These are phyloP conservation scores for Rhodotorula sp. DNA, from an alignment of 1,284 basidiomycete genomes.

Conservation along the genomic window DNA sequence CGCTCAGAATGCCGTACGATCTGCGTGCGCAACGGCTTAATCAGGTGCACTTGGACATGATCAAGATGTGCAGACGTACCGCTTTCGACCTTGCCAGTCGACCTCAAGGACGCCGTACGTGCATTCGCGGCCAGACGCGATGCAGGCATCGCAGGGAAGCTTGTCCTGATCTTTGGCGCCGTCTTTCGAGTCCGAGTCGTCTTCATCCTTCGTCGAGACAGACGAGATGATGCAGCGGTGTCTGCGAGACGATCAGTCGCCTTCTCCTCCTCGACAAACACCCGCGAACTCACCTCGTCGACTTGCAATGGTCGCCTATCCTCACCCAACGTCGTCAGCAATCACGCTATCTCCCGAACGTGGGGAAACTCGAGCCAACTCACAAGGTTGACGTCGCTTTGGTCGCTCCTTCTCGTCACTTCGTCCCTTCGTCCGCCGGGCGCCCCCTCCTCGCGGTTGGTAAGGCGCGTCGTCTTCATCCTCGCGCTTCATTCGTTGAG, in stretches of 20 bases:
- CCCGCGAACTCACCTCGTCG: no score
- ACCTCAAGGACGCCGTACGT: neutral
- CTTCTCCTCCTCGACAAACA: no score
- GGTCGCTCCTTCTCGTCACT: neutral
- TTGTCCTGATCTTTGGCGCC: neutral
- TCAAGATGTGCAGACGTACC: neutral
- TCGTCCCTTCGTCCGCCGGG: neutral
- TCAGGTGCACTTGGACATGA: neutral
- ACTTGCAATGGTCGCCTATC: neutral
- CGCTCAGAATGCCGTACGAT: no score
- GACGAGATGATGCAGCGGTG: neutral
- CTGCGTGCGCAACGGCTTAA: no score
- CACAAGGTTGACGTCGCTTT: neutral
- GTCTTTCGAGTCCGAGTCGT: no score
- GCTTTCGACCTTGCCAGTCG: neutral
- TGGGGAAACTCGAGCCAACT: neutral
- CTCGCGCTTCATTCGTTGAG: neutral
- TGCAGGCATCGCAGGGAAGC: neutral
- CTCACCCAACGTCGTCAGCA: neutral
- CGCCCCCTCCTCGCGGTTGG: neutral
- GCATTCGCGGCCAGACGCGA: neutral
- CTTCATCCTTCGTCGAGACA: neutral
- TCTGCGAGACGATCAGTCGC: no score
- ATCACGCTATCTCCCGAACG: neutral
- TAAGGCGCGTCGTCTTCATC: neutral